Percentiles rank a stretch among this genome's conserved stretches.
phyloP scores from a whole-genome alignment of 192 early-diverging fungal genomes.

The Linnemannia hyalina region DNA sequence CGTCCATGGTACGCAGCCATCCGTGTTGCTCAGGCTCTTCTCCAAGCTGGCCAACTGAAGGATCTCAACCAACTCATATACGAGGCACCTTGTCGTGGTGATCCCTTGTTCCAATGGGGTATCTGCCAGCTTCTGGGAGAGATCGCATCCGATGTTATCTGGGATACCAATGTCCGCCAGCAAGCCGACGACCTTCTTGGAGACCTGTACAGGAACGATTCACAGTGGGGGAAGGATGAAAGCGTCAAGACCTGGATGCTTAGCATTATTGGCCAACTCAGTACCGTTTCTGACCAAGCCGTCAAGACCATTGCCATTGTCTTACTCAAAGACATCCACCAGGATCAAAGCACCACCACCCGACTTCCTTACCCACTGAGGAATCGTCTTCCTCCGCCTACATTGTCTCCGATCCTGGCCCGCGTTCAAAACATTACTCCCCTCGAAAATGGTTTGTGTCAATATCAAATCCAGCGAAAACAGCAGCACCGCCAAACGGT shows the following conservation, averaged over 20 bases:
- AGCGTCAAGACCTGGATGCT: neutral
- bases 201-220: neutral
- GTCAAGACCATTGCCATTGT: no score
- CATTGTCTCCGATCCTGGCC: neutral
- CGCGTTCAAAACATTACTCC: neutral
- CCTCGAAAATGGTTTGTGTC: neutral
- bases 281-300: neutral
- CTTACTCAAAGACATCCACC: no score
- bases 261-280: neutral
- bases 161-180: neutral
- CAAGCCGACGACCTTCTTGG: neutral
- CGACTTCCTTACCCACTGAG: neutral
- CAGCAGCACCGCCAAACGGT: neutral
- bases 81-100: neutral
- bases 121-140: neutral
- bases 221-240: neutral
- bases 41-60: neutral
- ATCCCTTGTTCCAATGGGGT: neutral
- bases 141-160: neutral
- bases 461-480: neutral
- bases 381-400: neutral
- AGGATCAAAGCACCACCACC: no score
- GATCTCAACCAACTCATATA: neutral
- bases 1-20: neutral
- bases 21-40: neutral